Conservation (phyloP, 1,284 basidiomycete genomes). For the Volvariella surrecta region DNA sequence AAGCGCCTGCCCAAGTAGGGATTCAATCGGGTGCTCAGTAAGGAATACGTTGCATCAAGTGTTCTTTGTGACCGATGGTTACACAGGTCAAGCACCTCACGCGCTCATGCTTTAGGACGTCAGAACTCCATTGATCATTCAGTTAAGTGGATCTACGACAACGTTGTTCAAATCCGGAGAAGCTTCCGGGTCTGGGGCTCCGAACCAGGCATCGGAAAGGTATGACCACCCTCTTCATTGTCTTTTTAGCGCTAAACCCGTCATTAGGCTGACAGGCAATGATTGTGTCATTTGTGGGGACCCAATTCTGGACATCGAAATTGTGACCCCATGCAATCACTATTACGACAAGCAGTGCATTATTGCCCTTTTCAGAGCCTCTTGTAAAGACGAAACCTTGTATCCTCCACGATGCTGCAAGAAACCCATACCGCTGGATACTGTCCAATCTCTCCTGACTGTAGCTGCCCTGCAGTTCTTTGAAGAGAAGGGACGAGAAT, state of each 20-base stretch:
- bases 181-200: not conserved
- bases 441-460: not conserved
- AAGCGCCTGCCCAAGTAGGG: no score
- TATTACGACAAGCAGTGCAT: conserved; percentile 5
- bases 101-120: no score
- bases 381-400: conserved; percentile 4
- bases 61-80: no score
- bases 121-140: no score
- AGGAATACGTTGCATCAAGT: no score
- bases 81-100: no score
- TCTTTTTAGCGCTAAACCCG: no score
- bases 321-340: conserved; percentile 3
- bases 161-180: no score
- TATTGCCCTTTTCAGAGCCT: conserved; percentile 3
- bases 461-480: not conserved
- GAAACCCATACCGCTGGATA: not conserved
- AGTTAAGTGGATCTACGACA: no score
- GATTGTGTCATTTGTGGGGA: not conserved
- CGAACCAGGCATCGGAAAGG: not conserved
- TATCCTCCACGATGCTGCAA: conserved; percentile 6
- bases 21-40: no score
- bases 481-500: conserved; percentile 5
- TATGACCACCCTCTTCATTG: not conserved
- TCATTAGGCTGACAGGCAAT: not conserved
- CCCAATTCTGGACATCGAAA: not conserved